phyloP scores from a whole-genome alignment of 2,329 filamentous ascomycete species.

The Peltaster fructicola region DNA sequence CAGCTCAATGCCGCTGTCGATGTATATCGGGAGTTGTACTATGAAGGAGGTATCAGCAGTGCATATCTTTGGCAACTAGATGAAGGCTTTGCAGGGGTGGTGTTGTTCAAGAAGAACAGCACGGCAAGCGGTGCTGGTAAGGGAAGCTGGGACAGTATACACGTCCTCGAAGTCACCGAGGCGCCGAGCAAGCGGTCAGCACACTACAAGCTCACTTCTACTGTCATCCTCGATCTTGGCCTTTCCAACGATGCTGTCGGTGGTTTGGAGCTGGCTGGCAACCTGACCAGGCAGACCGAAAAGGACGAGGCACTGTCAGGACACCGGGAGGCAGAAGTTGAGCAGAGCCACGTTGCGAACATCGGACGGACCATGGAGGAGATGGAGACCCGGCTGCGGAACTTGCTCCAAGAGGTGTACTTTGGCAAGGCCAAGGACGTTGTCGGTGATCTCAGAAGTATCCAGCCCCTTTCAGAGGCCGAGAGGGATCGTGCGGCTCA shows the following conservation, averaged over 20 bases:
- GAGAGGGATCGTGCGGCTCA: constrained; percentile 73
- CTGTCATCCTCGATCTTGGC: constrained; percentile 79
- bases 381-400: constrained; percentile 99
- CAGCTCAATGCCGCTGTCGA: constrained; percentile 92
- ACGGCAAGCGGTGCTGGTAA: constrained; percentile 8
- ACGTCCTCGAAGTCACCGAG: constrained; percentile 94
- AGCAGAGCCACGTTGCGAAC: constrained; percentile 88
- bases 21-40: constrained; percentile 90
- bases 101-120: constrained; percentile 70
- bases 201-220: constrained; percentile 95
- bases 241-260: constrained; percentile 51
- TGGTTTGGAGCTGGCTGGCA: constrained; percentile 81
- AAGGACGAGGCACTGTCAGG: constrained; percentile 58
- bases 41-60: constrained; percentile 86
- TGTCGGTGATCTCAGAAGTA: constrained; percentile 82
- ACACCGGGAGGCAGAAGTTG: constrained; percentile 41
- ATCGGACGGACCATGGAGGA: constrained; percentile 90
- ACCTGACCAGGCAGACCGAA: constrained; percentile 96
- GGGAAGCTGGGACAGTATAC: constrained; percentile 84
- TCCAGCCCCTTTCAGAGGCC: constrained; percentile 66
- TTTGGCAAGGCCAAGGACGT: constrained; percentile 99
- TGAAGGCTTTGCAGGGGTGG: constrained; percentile 91
- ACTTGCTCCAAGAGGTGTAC: constrained; percentile 94
- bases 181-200: constrained; percentile 56
- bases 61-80: constrained; percentile 98